These are phyloP conservation scores for Hymenoscyphus infarciens DNA, from an alignment of 2,329 filamentous ascomycete species.

Conservation along the genomic window DNA sequence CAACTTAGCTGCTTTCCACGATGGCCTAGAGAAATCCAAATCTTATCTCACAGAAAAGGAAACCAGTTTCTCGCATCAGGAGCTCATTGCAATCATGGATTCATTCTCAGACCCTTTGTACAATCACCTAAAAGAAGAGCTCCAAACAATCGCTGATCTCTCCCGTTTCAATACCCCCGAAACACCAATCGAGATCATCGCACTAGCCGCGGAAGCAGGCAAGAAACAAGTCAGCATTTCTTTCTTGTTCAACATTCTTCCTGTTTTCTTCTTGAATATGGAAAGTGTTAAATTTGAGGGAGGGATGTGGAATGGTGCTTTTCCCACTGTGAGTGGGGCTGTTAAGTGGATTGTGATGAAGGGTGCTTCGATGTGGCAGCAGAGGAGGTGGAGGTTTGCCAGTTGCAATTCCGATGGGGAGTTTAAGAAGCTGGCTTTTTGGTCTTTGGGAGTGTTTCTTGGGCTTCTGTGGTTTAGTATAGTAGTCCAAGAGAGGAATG, in stretches of 20 bases:
- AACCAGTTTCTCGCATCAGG: constrained; percentile 6
- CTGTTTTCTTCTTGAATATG: constrained; percentile 23
- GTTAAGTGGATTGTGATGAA: constrained; percentile 19
- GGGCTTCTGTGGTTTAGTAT: no score
- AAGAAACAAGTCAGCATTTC: constrained; percentile 19
- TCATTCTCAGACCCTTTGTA: constrained; percentile 19
- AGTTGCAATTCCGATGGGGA: constrained; percentile 17
- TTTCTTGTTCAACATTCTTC: constrained; percentile 19
- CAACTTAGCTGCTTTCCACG: constrained; percentile 19
- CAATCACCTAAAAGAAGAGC: constrained; percentile 21
- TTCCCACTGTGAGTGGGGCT: constrained; percentile 12
- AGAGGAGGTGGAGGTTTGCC: constrained; percentile 19
- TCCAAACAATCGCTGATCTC: constrained; percentile 16
- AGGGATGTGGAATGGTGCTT: constrained; percentile 18
- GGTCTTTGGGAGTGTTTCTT: not conserved
- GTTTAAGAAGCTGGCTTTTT: constrained; percentile 1
- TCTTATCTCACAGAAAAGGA: constrained; percentile 15
- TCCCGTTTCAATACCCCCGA: constrained; percentile 17
- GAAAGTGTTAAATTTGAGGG: constrained; percentile 21
- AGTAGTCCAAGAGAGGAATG: no score
- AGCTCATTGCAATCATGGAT: constrained; percentile 24
- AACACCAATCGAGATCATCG: constrained; percentile 16
- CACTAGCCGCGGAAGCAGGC: constrained; percentile 15
- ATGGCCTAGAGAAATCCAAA: constrained; percentile 18
- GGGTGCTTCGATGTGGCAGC: constrained; percentile 14